Evolutionary conservation across 2,329 filamentous ascomycete species (phyloP), one percentile per base, ranked within the genome.

Genomic region (Claviceps digitariae): DNA sequence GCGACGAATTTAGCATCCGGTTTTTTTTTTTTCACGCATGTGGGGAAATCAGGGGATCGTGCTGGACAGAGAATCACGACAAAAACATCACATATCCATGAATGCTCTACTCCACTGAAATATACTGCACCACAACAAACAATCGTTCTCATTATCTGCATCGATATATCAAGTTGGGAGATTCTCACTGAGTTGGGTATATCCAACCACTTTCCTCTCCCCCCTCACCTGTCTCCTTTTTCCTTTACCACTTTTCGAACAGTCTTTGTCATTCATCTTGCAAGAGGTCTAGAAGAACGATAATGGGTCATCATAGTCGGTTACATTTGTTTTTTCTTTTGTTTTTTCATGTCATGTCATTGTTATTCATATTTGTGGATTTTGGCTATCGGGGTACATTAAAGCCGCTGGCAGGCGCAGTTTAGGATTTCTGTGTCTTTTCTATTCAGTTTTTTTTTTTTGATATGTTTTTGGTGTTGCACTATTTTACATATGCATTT

Each of bases 351-450:
- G 36, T 31, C 20, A 17, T 36, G 21, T 51, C 29, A 34, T 25
- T 43, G 41, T 34, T 6, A 21, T 48, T 47, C 21, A 17, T 27
- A 41, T n/a, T n/a, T 36, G n/a, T 6, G 29, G 23, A 13, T 6
- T 48, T 34, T 53, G 51, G 31, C 45, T 43, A 53, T 44, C 10
- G 44, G 44, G 21, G 48, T 36, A 45, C 43, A 45, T 53, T 27
- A 34, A 50, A 31, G 13, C 29, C 38, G 50, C 50, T 27, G 29
- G 54, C 48, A 31, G 51, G 54, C 48, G 44, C 38, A 13, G 5
- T n/a, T n/a, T 4, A 45, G 21, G 23, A 17, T 45, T 25, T 25
- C 12, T 15, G 4, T 21, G 5, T 23, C 7, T 8, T 13, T 13
- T n/a, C n/a, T n/a, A n/a, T n/a, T 21, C 10, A 23, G 9, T 20